A percentile compares a stretch with the other conserved stretches of the same genome.
Evolutionary conservation across 768 basidiomycete genomes (phyloP).

Genomic region (Dendrothele bispora): DNA sequence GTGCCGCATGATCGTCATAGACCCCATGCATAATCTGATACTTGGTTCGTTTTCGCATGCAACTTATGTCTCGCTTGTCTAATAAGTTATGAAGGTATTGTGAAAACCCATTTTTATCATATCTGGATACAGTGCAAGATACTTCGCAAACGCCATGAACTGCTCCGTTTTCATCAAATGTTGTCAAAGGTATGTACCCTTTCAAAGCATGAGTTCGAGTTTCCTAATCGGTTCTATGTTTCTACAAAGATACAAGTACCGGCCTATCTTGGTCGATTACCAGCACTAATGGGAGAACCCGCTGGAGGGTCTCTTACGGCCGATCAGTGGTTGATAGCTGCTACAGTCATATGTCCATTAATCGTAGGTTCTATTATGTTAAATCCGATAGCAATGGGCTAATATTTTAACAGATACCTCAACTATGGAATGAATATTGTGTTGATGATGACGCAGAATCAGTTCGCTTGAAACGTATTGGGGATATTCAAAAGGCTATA

Average conservation of each 20-base stretch:
- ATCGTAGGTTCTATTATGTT: background rate
- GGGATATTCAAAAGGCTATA: too few species aligned
- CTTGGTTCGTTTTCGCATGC: constrained; percentile 10
- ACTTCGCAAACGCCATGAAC: constrained; percentile 16
- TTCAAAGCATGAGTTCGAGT: too few species aligned
- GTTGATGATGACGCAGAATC: too few species aligned
- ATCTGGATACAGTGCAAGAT: constrained; percentile 25
- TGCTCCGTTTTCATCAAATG: background rate
- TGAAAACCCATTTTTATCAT: constrained; percentile 26
- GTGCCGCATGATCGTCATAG: constrained; percentile 17
- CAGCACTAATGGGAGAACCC: too few species aligned
- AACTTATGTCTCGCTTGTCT: background rate
- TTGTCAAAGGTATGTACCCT: too few species aligned
- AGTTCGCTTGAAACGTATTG: too few species aligned
- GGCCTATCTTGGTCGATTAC: background rate
- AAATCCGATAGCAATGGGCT: background rate
- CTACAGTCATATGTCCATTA: background rate
- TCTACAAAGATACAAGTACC: background rate
- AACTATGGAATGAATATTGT: too few species aligned
- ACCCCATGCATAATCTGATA: constrained; percentile 25
- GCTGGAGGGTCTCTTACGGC: background rate
- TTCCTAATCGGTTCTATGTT: too few species aligned
- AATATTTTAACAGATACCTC: background rate
- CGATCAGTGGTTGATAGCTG: constrained; percentile 1
- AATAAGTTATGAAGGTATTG: constrained; percentile 16